A percentile compares a stretch with the other conserved stretches of the same genome.
Conservation (phyloP, 78 protist species). For the Salpingoeca rosetta region DNA sequence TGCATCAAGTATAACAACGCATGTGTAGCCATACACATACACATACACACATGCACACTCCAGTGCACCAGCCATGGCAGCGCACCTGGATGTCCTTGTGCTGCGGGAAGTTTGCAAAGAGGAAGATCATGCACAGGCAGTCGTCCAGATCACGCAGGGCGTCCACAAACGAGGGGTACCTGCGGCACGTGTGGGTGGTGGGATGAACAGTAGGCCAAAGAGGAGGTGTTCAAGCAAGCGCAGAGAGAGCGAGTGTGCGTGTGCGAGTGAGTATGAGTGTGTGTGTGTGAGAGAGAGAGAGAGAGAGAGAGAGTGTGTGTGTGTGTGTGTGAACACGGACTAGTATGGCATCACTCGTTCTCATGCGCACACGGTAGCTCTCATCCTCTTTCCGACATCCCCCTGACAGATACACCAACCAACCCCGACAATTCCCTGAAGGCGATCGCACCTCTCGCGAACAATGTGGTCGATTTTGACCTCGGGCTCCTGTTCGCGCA, state of each 20-base stretch:
- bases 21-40: not conserved
- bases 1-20: no score
- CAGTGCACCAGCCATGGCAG: not conserved
- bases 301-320: not conserved
- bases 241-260: not conserved
- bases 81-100: not conserved
- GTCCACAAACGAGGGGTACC: conserved; percentile 88
- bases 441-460: conserved; percentile 41
- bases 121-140: conserved; percentile 64
- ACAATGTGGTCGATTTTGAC: conserved; percentile 51
- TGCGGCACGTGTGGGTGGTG: not conserved
- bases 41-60: not conserved
- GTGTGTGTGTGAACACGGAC: no score
- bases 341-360: no score
- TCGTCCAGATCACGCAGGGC: conserved; percentile 92
- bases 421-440: no score
- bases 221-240: not conserved
- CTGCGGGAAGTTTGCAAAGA: conserved; percentile 67
- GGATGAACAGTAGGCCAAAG: no score
- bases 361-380: not conserved
- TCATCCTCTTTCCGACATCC: not conserved
- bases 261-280: not conserved
- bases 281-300: not conserved
- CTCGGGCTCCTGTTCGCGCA: conserved; percentile 27
- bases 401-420: no score